Evolutionary conservation across 495 filamentous ascomycete species (phyloP), one percentile per base, ranked within the genome.

Genomic region (Aspergillus homomorphus): DNA sequence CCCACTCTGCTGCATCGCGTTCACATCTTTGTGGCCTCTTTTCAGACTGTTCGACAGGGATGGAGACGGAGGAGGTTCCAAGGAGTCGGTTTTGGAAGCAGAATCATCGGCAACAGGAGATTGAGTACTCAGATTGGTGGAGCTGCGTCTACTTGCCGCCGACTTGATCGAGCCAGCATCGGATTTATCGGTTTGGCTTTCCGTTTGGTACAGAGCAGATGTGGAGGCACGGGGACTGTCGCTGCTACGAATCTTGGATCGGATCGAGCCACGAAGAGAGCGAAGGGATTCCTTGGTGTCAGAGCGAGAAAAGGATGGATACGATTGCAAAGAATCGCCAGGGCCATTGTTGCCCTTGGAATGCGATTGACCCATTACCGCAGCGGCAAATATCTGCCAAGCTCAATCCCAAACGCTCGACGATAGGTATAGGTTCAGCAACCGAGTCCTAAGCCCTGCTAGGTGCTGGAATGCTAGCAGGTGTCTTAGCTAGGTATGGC

Each of bases 201-300:
- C 87, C 18, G 80, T 80, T 57, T 80, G 82, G 41, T 80, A 77
- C 20, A 91, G 80, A 30, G 80, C 81, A 12, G 83, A 72, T 14
- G 84, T 78, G 15, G 93, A 96, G 61, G 73, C 84, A 52, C 90
- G 81, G 38, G 95, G 92, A 67, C 92, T 98, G 68, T 82, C 71
- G 73, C 75, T 65, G 78, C 82, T 61, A 73, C 86, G 81, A 66
- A 93, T 86, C 81, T 94, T 91, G n/a, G 84, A 89, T 43, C 83
- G 77, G 60, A 91, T 82, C 1, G 85, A 84, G 41, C 81, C 86
- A 50, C 86, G 81, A 66, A 98, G 83, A 1, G 94, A 98, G 50
- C 93, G 88, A 20, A 89, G 80, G 10, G 94, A 98, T 62, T 96
- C 95, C 73, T 92, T 92, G 42, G 94, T 98, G 71, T 98, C 94